A percentile compares a stretch with the other conserved stretches of the same genome.
Conservation (phyloP, 768 basidiomycete genomes). For the Candolleomyces efflorescens region DNA sequence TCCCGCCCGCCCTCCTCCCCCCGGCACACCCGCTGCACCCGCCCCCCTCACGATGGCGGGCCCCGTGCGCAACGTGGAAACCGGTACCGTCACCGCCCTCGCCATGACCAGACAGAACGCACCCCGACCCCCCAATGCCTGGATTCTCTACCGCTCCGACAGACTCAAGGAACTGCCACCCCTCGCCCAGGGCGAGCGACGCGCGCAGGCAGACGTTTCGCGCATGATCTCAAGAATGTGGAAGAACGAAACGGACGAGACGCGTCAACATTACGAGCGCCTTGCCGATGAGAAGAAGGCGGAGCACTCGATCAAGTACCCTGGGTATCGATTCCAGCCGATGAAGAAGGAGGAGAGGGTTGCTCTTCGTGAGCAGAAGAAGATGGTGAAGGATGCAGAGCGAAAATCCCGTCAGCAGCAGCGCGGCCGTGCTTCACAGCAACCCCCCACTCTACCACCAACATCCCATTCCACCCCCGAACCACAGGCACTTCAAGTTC, state of each 20-base stretch:
- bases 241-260: conserved; percentile 46
- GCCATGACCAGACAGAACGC: conserved; percentile 24
- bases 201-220: conserved; percentile 62
- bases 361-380: conserved; percentile 36
- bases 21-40: conserved; percentile 4
- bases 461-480: conserved; percentile 13
- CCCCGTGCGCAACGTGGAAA: conserved; percentile 16
- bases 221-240: conserved; percentile 60
- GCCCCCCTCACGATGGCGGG: conserved; percentile 13
- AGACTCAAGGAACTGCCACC: conserved; percentile 43
- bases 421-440: conserved; percentile 13
- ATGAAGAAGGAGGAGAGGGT: conserved; percentile 49
- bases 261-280: conserved; percentile 48
- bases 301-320: conserved; percentile 47
- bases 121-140: conserved; percentile 76
- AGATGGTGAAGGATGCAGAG: conserved; percentile 25
- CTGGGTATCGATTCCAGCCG: conserved; percentile 55
- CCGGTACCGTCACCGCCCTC: background rate
- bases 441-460: conserved; percentile 8
- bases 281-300: conserved; percentile 50
- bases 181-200: conserved; percentile 26
- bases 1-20: conserved; percentile 2
- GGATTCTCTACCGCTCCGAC: conserved; percentile 76
- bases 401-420: conserved; percentile 13
- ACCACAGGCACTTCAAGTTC: background rate